Evolutionary conservation across 169 alveolate genomes (phyloP), one percentile per base, ranked within the genome.

Genomic region (Theileria luwenshuni): DNA sequence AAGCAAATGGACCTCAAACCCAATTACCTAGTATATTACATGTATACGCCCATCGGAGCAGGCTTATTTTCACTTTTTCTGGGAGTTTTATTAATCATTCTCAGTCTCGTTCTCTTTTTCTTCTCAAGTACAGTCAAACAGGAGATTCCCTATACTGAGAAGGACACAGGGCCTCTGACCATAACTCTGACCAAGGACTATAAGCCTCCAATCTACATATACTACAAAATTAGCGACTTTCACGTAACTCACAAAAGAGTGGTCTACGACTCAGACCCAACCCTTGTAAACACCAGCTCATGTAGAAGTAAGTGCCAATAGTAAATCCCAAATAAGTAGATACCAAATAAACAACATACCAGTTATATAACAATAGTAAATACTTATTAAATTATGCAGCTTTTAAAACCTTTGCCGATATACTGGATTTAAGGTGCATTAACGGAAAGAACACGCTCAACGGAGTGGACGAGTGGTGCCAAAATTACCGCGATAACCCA

Each of bases 401-500:
- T 38, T 79, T 45, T 25, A 49, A 42, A 23, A 81, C 79, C 13
- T 74, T 81, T 25, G 63, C 68, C 49, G 83, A 81, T 60, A 72
- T 81, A 13, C 47, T 81, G 70, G 81, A 74, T 48, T 60, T 81
- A 28, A 51, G 89, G 7, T 81, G 89, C 63, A 58, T 81, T 41
- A 56, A 73, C 21, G 75, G 75, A 43, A 74, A 51, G 75, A 81
- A 81, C 70, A 81, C 89, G 41, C 49, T 81, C 13, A 73, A 81
- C 33, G 85, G 85, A 28, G 47, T 45, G 3, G 85, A 81, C 71
- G 71, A 74, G 19, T 67, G 84, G 89, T 72, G 85, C 33, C 17
- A 7, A 12, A 33, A 38, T 3, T 28, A 71, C 69, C 47, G 68
- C 10, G 41, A 21, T 13, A 51, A 49, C 10, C 83, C 79, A n/a